Evolutionary conservation across 2,329 filamentous ascomycete genomes (phyloP).

Genomic region (Nigrospora osmanthi): DNA sequence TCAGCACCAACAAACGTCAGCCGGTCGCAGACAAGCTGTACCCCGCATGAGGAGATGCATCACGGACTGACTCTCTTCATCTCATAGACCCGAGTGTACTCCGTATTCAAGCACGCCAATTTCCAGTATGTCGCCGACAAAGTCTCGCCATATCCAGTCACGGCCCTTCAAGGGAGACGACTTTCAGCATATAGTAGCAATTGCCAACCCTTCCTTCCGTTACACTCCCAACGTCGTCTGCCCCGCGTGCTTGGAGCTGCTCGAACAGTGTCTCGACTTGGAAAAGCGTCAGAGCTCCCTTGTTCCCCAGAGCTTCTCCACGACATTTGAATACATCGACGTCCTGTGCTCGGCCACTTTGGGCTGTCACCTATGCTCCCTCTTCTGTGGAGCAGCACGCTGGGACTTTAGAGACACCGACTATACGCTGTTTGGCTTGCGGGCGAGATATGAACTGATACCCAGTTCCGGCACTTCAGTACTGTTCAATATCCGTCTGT

Average conservation of each 20-base stretch:
- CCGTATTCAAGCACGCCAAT: too few species aligned
- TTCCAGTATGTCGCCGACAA: too few species aligned
- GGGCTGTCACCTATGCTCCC: slow-evolving; percentile 3
- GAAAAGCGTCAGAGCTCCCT: background rate
- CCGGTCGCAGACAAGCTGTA: too few species aligned
- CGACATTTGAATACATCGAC: background rate
- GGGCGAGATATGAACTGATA: background rate
- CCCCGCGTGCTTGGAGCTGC: slow-evolving; percentile 2
- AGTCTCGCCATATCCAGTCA: too few species aligned
- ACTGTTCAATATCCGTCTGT: background rate
- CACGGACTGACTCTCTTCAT: too few species aligned
- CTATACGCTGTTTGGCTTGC: background rate
- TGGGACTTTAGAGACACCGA: background rate
- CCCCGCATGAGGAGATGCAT: too few species aligned
- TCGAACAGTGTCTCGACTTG: background rate
- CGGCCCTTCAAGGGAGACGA: too few species aligned
- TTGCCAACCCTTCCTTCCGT: background rate
- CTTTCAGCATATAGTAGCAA: background rate
- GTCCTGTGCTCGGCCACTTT: background rate
- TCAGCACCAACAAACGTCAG: too few species aligned
- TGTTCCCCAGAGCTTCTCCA: background rate
- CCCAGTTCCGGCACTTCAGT: too few species aligned
- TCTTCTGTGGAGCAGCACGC: background rate
- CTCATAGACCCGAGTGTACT: too few species aligned
- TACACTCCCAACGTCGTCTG: slow-evolving; percentile 4